These are phyloP conservation scores for Clathrospora elynae DNA, from an alignment of 2,329 filamentous ascomycete genomes.

Conservation along the genomic window DNA sequence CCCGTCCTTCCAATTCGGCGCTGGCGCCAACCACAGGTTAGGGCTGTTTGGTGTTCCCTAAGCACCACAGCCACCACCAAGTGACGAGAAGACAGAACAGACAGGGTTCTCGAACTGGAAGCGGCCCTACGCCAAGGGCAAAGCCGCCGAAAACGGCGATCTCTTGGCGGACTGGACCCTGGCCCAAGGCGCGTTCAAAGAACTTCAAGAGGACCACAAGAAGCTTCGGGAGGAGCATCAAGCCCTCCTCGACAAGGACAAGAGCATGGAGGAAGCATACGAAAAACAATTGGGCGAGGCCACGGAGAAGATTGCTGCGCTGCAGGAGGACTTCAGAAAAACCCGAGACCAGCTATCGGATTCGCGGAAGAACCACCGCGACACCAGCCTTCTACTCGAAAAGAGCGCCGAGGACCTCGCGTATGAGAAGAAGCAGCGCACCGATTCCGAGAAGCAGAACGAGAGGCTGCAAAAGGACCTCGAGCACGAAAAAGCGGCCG, in stretches of 20 bases:
- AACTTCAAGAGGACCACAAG: too few relatives aligned
- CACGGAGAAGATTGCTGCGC: too few relatives aligned
- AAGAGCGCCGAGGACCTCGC: too few relatives aligned
- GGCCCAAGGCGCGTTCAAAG: slow-evolving; percentile 9
- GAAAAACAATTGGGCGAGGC: too few relatives aligned
- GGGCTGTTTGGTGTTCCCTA: too few relatives aligned
- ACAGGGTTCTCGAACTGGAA: slow-evolving; percentile 9
- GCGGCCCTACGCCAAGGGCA: slow-evolving; percentile 3
- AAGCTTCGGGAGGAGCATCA: too few relatives aligned
- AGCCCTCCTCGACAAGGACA: too few relatives aligned
- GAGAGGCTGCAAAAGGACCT: neutral
- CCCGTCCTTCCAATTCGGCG: neutral
- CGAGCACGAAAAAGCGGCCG: too few relatives aligned
- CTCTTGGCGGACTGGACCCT: slow-evolving; percentile 7
- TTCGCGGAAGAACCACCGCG: slow-evolving; percentile 10
- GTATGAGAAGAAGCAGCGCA: neutral
- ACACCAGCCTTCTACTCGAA: too few relatives aligned
- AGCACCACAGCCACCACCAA: neutral
- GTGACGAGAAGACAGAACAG: slow-evolving; percentile 1
- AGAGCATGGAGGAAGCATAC: too few relatives aligned
- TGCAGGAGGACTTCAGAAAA: too few relatives aligned
- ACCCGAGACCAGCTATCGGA: too few relatives aligned
- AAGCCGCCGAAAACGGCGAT: neutral
- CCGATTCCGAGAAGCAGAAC: neutral
- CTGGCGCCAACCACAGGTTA: slow-evolving; percentile 1